Base-by-base conservation (phyloP, 139 green algal species). In the Chlamydomonas urium region DNA sequence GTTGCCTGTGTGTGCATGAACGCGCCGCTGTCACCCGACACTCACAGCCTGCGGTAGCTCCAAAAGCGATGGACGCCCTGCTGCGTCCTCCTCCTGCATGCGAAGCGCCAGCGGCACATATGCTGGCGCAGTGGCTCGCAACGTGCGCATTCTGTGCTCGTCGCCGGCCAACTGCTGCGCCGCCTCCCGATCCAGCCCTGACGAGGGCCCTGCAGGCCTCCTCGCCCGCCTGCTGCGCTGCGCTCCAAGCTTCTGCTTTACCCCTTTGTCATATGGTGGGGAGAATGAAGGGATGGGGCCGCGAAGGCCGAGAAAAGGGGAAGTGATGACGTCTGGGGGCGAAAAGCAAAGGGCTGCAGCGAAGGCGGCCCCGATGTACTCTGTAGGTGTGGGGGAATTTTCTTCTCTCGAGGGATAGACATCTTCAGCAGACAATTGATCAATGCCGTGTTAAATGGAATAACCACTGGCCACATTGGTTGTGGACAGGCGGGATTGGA, bases 31-130 rank as follows among this genome's bases (percentile, higher is more conserved):
- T 50, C 42, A 14, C 42, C 8, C n/a, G n/a, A 53, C 42, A 10
- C 42, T 67, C 29, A 67, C 60, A 14, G 38, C 60, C 14, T 5
- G 60, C 21, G 60, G 60, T 17, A 67, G 21, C 19, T 67, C 33
- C 60, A 67, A 26, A 42, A 67, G 29, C 10, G 10, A 8, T 14
- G 60, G 4, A 45, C 60, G 6, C 14, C 32, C 26, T 6, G 42
- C 29, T 45, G 60, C 5, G 6, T 67, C 14, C 21, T n/a, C 32
- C 10, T 47, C 26, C 5, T 26, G 60, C 10, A 8, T 26, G 32
- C 32, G 32, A 21, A 14, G n/a, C 4, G 60, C 14, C 33, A 67
- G 17, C 4, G 60, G 60, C 5, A 67, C 29, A 42, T 67, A 67
- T 28, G 60, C 14, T 8, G 31, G 60, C 33, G 60, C 60, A 32